Evolutionary conservation across 106 monocot species (phyloP), one percentile per base, ranked within the genome.

Genomic region (Agapanthus africanus): DNA sequence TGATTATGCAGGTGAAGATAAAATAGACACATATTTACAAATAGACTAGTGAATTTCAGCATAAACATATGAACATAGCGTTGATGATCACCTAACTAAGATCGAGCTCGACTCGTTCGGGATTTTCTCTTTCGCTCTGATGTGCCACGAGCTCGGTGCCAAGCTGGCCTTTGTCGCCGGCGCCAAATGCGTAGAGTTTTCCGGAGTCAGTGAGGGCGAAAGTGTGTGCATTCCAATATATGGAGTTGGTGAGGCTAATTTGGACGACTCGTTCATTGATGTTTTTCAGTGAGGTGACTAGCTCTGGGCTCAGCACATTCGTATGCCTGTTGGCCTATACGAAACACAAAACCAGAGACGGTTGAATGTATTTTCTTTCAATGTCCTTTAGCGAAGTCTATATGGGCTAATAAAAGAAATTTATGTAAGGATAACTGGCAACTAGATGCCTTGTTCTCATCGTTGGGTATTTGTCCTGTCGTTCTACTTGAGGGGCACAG

Each of bases 161-260:
- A 2, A 99, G 85, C 85, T 99, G 99, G 4, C 99, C 99, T 70
- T 99, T 99, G 76, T 93, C 93, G 1, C 93, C 93, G 0, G 93
- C 83, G 3, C 99, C 99, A 54, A 99, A 93, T 21, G 99, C 93
- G 21, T 85, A 99, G 16, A 99, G 80, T 50, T 80, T 85, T 0
- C 99, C 99, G 1, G 87, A 83, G 13, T 85, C 93, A 0, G 90
- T 90, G 26, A 99, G 81, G n/a, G 93, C 99, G 46, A 99, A 90
- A n/a, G 99, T 99, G 51, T 99, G 99, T 1, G 99, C 99, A 52
- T 93, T 93, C 99, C 99, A 99, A 49, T 99, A 93, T 11, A 93
- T 78, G 0, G 93, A 93, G 64, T 93, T 99, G 36, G 99, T 99
- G 40, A 93, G 84, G 54, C 99, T 95, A 70, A 95, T 82, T 75